Conservation (phyloP, 441 rosid genomes). For the Kokia cookei region DNA sequence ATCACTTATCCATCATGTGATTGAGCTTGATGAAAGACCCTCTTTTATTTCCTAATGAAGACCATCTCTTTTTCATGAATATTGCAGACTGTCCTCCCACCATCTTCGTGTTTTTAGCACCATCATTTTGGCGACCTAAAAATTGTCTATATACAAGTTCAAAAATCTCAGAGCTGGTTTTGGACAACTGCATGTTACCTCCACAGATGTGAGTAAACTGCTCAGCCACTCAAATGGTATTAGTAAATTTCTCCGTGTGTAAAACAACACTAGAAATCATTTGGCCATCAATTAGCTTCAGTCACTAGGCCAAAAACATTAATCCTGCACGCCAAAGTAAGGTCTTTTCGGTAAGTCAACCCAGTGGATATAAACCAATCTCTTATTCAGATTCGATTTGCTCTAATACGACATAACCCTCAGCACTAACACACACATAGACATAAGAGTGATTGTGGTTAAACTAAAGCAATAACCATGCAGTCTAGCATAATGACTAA, state of each 20-base stretch:
- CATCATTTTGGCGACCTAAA: background rate
- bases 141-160: background rate
- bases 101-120: background rate
- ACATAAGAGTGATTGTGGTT: too few relatives aligned
- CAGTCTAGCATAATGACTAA: background rate
- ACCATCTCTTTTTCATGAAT: background rate
- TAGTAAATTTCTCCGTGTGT: background rate
- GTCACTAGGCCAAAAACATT: background rate
- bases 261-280: background rate
- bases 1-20: background rate
- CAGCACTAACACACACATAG: too few relatives aligned
- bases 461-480: too few relatives aligned
- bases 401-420: slow-evolving; percentile 7
- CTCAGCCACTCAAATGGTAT: background rate
- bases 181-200: background rate
- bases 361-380: background rate
- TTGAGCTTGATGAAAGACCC: background rate
- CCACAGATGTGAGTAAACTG: background rate
- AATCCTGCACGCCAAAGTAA: background rate
- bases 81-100: background rate
- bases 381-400: slow-evolving; percentile 1
- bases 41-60: background rate
- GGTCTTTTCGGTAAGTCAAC: background rate
- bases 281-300: background rate
- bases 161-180: background rate